phyloP scores from a whole-genome alignment of 108 stramenopile genomes.

The Discostella stelligeroides region DNA sequence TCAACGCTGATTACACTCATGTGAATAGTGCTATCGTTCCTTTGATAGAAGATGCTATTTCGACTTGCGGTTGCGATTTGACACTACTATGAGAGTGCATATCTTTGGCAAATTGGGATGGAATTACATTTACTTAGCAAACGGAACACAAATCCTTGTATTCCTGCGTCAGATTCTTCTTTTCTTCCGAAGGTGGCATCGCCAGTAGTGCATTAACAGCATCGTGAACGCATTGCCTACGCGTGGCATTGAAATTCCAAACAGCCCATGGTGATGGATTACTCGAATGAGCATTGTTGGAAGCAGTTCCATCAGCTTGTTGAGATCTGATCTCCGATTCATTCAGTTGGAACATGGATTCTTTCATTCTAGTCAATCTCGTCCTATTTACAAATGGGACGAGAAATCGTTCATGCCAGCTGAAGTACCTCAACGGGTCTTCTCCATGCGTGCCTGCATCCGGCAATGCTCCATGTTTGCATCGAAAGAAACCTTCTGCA shows the following conservation, averaged over 20 bases:
- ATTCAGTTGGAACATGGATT: slow-evolving; percentile 6
- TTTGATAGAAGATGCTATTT: slow-evolving; percentile 40
- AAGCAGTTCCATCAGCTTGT: background rate
- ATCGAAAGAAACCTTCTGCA: slow-evolving; percentile 28
- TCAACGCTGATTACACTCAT: slow-evolving; percentile 70
- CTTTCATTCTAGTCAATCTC: slow-evolving; percentile 28
- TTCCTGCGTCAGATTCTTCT: slow-evolving; percentile 15
- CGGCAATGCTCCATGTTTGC: slow-evolving; percentile 47
- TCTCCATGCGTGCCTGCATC: slow-evolving; percentile 40
- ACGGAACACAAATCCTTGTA: slow-evolving; percentile 25
- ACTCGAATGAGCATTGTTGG: background rate
- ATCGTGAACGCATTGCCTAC: slow-evolving; percentile 40
- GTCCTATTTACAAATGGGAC: slow-evolving; percentile 42
- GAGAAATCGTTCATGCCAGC: slow-evolving; percentile 42
- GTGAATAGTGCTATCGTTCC: slow-evolving; percentile 58
- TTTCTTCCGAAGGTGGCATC: slow-evolving; percentile 34
- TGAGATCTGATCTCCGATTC: background rate
- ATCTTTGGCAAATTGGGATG: too few relatives aligned
- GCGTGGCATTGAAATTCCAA: slow-evolving; percentile 47
- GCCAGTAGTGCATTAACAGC: slow-evolving; percentile 36
- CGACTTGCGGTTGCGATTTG: slow-evolving; percentile 38
- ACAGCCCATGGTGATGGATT: slow-evolving; percentile 35
- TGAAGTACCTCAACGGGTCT: slow-evolving; percentile 46
- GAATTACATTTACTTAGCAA: too few relatives aligned
- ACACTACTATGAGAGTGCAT: slow-evolving; percentile 22